phyloP scores from a whole-genome alignment of 371 early-diverging fungal species.

The Capniomyces stellatus region DNA sequence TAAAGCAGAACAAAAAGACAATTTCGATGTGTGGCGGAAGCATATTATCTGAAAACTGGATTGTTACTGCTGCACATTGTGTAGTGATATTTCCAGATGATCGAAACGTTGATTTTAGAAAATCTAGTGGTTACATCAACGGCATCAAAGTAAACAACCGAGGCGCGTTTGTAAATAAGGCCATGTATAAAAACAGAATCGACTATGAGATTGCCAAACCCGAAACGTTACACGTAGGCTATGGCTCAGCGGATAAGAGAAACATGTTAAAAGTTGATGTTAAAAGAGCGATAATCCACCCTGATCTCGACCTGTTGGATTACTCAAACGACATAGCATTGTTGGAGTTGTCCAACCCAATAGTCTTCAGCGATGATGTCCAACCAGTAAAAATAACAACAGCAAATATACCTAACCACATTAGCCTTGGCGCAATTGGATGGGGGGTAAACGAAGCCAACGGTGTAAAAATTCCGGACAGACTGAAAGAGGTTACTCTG shows the following conservation, averaged over 20 bases:
- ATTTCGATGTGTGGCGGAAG: slow-evolving; percentile 27
- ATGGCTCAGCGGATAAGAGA: background rate
- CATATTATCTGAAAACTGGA: slow-evolving; percentile 15
- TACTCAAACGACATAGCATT: slow-evolving; percentile 18
- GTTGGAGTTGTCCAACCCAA: slow-evolving; percentile 5
- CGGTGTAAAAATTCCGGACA: background rate
- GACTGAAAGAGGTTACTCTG: slow-evolving; percentile 13
- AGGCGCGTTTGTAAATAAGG: background rate
- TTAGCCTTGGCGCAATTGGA: slow-evolving; percentile 17
- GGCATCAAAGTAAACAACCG: background rate
- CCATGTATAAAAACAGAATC: background rate
- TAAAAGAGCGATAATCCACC: slow-evolving; percentile 2
- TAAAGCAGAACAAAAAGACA: background rate
- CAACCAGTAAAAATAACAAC: slow-evolving; percentile 10
- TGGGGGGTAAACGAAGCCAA: slow-evolving; percentile 17
- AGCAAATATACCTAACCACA: background rate
- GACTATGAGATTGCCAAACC: background rate
- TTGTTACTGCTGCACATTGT: slow-evolving; percentile 31
- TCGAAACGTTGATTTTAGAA: background rate
- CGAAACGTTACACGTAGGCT: background rate
- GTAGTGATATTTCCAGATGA: slow-evolving; percentile 5
- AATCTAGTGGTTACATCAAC: background rate
- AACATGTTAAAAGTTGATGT: background rate
- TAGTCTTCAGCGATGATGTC: slow-evolving; percentile 5
- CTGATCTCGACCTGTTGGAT: slow-evolving; percentile 3